Percentiles rank a stretch among this genome's conserved stretches.
These are phyloP conservation scores for Acanthamoeba sp. DNA, from an alignment of 208 protist species.

Conservation along the genomic window DNA sequence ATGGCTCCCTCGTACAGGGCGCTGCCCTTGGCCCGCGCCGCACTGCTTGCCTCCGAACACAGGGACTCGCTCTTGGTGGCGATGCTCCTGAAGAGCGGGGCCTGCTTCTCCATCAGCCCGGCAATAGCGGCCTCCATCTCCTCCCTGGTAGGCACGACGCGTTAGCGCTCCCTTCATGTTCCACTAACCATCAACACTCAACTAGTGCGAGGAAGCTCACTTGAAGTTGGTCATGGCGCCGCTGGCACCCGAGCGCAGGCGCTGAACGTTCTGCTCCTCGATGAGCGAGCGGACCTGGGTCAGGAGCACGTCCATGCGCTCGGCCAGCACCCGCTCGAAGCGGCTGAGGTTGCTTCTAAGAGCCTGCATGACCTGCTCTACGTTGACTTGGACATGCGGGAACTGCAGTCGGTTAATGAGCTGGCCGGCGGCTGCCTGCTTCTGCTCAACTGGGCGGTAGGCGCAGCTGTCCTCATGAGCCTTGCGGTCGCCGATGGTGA, in stretches of 20 bases:
- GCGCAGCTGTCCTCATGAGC: constrained; percentile 20
- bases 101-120: constrained; percentile 2
- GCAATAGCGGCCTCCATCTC: constrained; percentile 45
- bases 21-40: background rate
- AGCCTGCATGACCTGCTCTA: background rate
- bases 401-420: background rate
- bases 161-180: background rate
- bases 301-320: constrained; percentile 27
- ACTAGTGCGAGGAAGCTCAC: background rate
- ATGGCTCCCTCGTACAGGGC: background rate
- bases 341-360: constrained; percentile 18
- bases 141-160: background rate
- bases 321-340: constrained; percentile 21
- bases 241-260: background rate
- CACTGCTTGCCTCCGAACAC: background rate
- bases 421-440: background rate
- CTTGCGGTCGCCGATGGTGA: constrained; percentile 55
- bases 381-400: background rate
- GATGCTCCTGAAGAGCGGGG: background rate
- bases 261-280: constrained; percentile 38
- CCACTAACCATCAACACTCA: background rate
- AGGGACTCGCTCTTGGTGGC: constrained; percentile 41
- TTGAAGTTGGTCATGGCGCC: constrained; percentile 49
- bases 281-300: background rate
- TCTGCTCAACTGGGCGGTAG: background rate